Evolutionary conservation across 768 basidiomycete species (phyloP).

Genomic region (Lactifluus volemus): DNA sequence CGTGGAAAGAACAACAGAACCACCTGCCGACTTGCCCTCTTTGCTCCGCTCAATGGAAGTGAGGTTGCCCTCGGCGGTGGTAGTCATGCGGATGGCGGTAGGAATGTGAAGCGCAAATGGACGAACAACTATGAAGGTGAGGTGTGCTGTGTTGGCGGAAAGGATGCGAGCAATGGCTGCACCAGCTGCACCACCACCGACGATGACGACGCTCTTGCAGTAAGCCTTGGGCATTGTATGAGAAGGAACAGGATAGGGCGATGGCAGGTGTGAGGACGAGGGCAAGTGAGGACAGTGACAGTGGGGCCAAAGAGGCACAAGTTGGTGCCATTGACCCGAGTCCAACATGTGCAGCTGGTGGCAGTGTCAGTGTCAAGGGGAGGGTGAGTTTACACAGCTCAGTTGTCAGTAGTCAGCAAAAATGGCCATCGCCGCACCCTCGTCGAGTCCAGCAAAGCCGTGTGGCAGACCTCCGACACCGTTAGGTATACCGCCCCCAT

Average conservation of each 20-base stretch:
- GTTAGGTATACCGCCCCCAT: constrained; percentile 28
- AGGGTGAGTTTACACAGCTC: too few species aligned
- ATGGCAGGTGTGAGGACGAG: too few species aligned
- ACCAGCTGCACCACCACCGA: constrained; percentile 54
- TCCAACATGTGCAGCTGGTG: too few species aligned
- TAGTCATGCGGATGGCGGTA: constrained; percentile 44
- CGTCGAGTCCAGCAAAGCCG: constrained; percentile 38
- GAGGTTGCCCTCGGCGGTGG: constrained; percentile 36
- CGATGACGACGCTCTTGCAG: constrained; percentile 34
- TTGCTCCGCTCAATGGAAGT: constrained; percentile 6
- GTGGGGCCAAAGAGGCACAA: too few species aligned
- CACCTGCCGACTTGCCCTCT: neutral
- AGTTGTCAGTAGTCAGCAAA: constrained; percentile 83
- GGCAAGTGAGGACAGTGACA: too few species aligned
- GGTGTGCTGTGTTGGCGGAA: constrained; percentile 37
- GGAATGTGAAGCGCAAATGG: constrained; percentile 43
- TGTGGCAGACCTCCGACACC: constrained; percentile 20
- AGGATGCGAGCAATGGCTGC: constrained; percentile 37
- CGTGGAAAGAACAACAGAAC: constrained; percentile 8
- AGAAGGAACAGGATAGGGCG: neutral
- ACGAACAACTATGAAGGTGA: constrained; percentile 47
- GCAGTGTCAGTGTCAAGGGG: too few species aligned
- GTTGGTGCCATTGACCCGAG: too few species aligned
- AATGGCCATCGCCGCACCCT: constrained; percentile 66
- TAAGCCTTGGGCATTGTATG: neutral